Evolutionary conservation across 768 basidiomycete genomes (phyloP).

Genomic region (Kwoniella sp.): DNA sequence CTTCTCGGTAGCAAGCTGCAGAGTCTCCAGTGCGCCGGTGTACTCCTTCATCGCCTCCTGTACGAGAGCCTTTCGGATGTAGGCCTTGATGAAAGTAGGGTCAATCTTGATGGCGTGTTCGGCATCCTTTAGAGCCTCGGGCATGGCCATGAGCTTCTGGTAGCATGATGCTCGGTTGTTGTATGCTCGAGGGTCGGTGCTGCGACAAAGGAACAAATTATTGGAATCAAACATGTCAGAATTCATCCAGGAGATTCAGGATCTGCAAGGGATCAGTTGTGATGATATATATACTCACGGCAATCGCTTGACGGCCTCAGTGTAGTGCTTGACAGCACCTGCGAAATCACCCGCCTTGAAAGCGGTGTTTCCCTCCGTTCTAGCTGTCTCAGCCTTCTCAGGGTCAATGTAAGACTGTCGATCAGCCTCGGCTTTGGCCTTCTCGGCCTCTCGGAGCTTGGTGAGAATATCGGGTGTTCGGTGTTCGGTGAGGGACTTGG

Average conservation of each 20-base stretch:
- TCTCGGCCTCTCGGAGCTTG: constrained; percentile 83
- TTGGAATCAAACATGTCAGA: too few relatives aligned
- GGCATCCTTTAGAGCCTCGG: constrained; percentile 94
- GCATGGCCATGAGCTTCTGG: constrained; percentile 87
- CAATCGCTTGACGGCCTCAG: constrained; percentile 94
- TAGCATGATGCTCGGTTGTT: constrained; percentile 99
- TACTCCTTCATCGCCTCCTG: constrained; percentile 88
- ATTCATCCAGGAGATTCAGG: too few relatives aligned
- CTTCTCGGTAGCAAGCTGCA: constrained; percentile 73
- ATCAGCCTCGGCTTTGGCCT: constrained; percentile 73
- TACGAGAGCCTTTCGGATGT: constrained; percentile 88
- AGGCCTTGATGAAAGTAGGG: constrained; percentile 87
- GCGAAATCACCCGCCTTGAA: constrained; percentile 91
- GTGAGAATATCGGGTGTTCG: constrained; percentile 88
- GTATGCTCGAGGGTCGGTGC: constrained; percentile 80
- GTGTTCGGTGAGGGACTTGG: constrained; percentile 93
- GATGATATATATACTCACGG: constrained; percentile 64
- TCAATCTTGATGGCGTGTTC: constrained; percentile 91
- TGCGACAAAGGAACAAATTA: constrained; percentile 20
- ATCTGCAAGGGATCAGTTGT: too few relatives aligned
- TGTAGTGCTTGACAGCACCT: constrained; percentile 84
- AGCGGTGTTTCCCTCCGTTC: constrained; percentile 86
- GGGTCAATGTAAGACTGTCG: constrained; percentile 84
- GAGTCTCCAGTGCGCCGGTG: constrained; percentile 78
- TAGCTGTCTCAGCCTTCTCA: constrained; percentile 72